These are phyloP conservation scores for Ajuga chamaepitys DNA, from an alignment of 257 asterid species.

Conservation along the genomic window DNA sequence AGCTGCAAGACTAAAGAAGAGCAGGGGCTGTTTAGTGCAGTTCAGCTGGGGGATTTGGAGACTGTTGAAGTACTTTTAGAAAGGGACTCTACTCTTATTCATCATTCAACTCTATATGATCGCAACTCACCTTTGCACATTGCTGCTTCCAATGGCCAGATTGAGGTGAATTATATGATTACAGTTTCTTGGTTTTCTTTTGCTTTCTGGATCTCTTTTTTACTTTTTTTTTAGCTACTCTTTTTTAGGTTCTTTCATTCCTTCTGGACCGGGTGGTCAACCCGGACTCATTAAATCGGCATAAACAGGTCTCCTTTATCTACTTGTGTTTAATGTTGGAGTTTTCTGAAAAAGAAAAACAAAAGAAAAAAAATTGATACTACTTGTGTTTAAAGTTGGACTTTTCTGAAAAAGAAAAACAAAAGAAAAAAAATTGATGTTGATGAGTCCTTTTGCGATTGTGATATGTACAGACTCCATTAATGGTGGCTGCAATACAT, in stretches of 20 bases:
- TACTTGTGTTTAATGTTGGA: background rate
- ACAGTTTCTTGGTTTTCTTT: background rate
- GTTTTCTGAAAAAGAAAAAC: background rate
- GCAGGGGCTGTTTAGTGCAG: conserved; percentile 56
- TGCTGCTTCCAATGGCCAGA: conserved; percentile 91
- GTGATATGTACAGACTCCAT: conserved; percentile 64
- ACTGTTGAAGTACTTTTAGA: conserved; percentile 39
- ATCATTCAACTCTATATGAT: conserved; percentile 45
- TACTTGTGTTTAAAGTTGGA: too few species aligned
- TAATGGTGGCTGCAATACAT: conserved; percentile 98
- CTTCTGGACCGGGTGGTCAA: conserved; percentile 56
- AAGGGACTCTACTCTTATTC: conserved; percentile 38
- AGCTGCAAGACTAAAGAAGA: conserved; percentile 66
- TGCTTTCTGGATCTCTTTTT: background rate
- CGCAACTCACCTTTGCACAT: conserved; percentile 73
- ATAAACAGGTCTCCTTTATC: conserved; percentile 52
- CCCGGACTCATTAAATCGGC: conserved; percentile 77
- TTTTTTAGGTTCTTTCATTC: conserved; percentile 52
- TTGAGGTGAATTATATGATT: conserved; percentile 49
- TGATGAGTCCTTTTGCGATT: conserved; percentile 8
- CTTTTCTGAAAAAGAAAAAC: too few species aligned
- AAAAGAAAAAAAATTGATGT: background rate
- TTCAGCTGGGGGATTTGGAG: conserved; percentile 64
- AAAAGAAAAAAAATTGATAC: background rate
- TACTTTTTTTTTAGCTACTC: conserved; percentile 4